Base-by-base conservation (phyloP, 805 yeast species). In the Torulaspora maleeae region DNA sequence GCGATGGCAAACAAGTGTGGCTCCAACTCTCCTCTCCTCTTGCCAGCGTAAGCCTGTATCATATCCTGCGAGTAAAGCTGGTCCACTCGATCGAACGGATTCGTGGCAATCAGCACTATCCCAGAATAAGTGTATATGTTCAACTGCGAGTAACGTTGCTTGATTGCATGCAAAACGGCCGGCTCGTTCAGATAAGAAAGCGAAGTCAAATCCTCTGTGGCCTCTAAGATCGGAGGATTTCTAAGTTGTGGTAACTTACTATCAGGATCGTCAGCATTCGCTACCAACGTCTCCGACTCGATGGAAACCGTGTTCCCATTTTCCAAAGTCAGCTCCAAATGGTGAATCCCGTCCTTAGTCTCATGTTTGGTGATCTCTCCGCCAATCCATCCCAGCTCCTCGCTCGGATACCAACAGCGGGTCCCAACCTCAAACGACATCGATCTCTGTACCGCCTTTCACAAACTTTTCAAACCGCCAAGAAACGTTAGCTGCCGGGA, bases 1-100 rank as follows among this genome's bases (percentile, higher is more conserved):
- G 99, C 98, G 60, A 91, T 91, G 39, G 97, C 96, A 67, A 91
- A 91, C 61, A 91, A 73, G 73, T 91, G 99, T 2, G 99, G 99
- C 58, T 90, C 98, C 51, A 89, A 77, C 61, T 90, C 97, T 24
- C 96, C 98, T 61, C 96, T 77, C 60, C 83, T 79, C 60, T 83
- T 86, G 15, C 95, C 93, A 10, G 96, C 86, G 63, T 91, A 91
- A 15, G 95, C 90, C 66, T 89, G 95, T 45, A 91, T 88, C 64
- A 90, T 86, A 55, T 90, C 95, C 34, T 84, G 85, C 5, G 95
- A 82, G 66, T 91, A 91, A 35, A 91, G 73, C 57, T 86, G 89
- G 64, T 91, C 97, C 36, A 89, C 86, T 52, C 85, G 77, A 64
- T 87, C 96, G 68, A 91, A 91, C 15, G 99, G 99, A 65, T 91